Percentiles rank a stretch among this genome's conserved stretches.
phyloP scores from a whole-genome alignment of 169 alveolate genomes.

The Blepharisma undulans region DNA sequence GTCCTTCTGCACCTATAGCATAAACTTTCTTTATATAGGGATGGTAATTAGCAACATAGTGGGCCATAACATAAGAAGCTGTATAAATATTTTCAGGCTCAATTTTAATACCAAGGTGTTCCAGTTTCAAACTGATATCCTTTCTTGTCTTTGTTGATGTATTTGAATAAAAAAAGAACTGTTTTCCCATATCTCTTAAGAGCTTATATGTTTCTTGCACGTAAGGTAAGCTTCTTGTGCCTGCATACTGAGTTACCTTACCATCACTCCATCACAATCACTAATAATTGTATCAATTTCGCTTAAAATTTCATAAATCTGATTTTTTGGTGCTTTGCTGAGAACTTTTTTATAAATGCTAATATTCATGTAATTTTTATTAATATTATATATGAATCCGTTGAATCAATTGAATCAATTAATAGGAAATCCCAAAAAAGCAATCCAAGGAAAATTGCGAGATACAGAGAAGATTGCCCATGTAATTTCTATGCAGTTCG shows the following conservation, averaged over 20 bases:
- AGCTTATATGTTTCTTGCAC: not conserved
- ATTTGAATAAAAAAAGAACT: not conserved
- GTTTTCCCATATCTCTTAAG: not conserved
- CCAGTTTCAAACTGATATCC: not conserved
- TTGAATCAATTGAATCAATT: not conserved
- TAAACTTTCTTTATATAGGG: conserved; percentile 2
- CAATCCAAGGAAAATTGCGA: not conserved
- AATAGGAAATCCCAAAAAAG: not conserved
- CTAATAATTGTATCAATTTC: not conserved
- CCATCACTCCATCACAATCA: conserved; percentile 26
- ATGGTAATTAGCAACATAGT: not conserved
- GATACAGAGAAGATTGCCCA: not conserved
- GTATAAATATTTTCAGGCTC: not conserved
- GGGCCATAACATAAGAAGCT: conserved; percentile 15
- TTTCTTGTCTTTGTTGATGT: not conserved
- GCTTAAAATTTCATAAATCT: conserved; percentile 4
- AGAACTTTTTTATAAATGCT: not conserved
- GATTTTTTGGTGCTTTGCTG: not conserved
- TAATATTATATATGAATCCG: not conserved
- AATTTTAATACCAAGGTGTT: not conserved
- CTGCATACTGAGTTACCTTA: not conserved
- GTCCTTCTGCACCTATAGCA: not conserved
- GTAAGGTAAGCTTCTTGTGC: not conserved
- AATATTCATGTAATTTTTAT: not conserved
- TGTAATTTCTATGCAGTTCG: not conserved